A percentile compares a stretch with the other conserved stretches of the same genome.
phyloP scores from a whole-genome alignment of 176 grass and related monocot genomes.

The Canna indica region DNA sequence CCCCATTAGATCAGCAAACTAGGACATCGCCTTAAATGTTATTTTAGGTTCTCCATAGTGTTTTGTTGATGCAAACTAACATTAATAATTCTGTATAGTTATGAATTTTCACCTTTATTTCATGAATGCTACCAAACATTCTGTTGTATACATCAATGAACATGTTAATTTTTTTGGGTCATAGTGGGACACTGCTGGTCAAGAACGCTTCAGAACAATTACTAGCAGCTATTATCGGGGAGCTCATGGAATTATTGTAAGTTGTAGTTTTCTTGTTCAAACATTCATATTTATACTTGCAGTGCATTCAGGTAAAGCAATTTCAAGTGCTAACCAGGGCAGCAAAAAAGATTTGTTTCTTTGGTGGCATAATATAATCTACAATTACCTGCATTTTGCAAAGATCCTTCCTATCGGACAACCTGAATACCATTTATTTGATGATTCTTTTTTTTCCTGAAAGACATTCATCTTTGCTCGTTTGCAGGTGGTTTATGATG shows the following conservation, averaged over 20 bases:
- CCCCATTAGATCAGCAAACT: background rate
- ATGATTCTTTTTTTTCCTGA: background rate
- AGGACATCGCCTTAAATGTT: no score
- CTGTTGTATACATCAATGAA: background rate
- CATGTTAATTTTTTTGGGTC: background rate
- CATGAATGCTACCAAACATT: background rate
- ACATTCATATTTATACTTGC: no score
- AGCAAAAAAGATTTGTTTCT: background rate
- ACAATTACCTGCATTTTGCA: background rate
- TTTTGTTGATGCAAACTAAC: background rate
- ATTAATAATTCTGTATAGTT: background rate
- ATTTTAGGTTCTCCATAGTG: background rate
- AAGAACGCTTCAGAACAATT: conserved; percentile 93
- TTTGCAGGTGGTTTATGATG: conserved; percentile 66
- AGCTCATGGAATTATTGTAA: conserved; percentile 90
- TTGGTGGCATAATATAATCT: background rate
- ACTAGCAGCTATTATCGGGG: conserved; percentile 87
- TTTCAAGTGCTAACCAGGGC: background rate
- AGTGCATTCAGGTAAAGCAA: background rate
- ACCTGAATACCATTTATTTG: background rate
- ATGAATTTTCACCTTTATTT: background rate
- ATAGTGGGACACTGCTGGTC: conserved; percentile 90
- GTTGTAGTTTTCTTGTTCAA: background rate
- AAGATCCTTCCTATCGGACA: background rate
- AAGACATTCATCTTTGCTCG: background rate